Evolutionary conservation across 768 basidiomycete species (phyloP).

Genomic region (Strobilomyces echinocephalus): DNA sequence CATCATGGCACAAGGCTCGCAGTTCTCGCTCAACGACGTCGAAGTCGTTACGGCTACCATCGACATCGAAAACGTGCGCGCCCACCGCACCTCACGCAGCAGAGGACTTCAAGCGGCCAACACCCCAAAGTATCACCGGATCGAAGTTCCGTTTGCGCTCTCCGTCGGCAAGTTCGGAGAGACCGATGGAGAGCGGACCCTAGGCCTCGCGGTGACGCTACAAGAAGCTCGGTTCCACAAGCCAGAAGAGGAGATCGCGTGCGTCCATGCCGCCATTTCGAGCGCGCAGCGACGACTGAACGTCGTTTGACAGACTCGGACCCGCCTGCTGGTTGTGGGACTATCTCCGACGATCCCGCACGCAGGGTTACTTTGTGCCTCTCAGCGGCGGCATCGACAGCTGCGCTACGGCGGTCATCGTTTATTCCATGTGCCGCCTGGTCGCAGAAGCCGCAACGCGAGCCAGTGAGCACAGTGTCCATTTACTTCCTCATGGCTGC

Average conservation of each 20-base stretch:
- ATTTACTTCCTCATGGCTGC: background rate
- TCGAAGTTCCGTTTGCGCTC: slow-evolving; percentile 77
- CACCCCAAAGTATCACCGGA: slow-evolving; percentile 70
- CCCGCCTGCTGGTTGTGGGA: slow-evolving; percentile 99
- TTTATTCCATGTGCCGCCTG: slow-evolving; percentile 93
- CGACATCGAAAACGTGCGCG: slow-evolving; percentile 94
- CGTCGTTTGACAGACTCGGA: slow-evolving; percentile 58
- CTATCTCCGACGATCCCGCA: slow-evolving; percentile 88
- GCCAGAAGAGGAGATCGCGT: slow-evolving; percentile 99
- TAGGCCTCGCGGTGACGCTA: slow-evolving; percentile 45
- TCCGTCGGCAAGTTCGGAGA: slow-evolving; percentile 72
- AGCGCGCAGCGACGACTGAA: background rate
- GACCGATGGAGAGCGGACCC: slow-evolving; percentile 47
- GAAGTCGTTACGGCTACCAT: slow-evolving; percentile 95
- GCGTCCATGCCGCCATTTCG: slow-evolving; percentile 24
- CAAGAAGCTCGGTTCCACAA: slow-evolving; percentile 53
- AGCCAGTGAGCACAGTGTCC: slow-evolving; percentile 50
- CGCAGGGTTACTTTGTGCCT: slow-evolving; percentile 93
- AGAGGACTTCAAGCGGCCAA: slow-evolving; percentile 86
- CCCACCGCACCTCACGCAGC: slow-evolving; percentile 79
- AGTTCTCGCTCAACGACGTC: slow-evolving; percentile 93
- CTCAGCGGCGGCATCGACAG: slow-evolving; percentile 96
- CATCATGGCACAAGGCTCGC: slow-evolving; percentile 91
- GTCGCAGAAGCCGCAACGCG: slow-evolving; percentile 73
- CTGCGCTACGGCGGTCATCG: slow-evolving; percentile 94